phyloP scores from a whole-genome alignment of 495 filamentous ascomycete species.

The Aspergillus sparsus region DNA sequence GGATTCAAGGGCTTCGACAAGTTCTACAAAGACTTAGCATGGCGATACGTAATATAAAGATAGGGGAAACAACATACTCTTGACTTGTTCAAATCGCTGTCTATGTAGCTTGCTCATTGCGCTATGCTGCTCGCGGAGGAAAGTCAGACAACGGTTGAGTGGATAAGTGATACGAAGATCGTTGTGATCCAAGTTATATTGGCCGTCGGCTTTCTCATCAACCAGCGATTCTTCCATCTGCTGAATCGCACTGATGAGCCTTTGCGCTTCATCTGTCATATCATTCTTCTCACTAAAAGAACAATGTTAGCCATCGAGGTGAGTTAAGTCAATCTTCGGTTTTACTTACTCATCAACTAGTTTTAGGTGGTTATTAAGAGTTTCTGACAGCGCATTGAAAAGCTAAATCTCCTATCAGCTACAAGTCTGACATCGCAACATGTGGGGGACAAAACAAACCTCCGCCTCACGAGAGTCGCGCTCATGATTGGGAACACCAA shows the following conservation, averaged over 20 bases:
- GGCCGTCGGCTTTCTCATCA: conserved; percentile 63
- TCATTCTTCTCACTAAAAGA: conserved; percentile 75
- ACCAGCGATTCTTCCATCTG: conserved; percentile 93
- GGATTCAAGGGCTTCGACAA: conserved; percentile 88
- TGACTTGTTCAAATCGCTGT: conserved; percentile 91
- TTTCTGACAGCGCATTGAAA: conserved; percentile 83
- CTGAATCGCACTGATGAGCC: conserved; percentile 77
- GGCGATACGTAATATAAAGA: not conserved
- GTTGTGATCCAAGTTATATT: conserved; percentile 61
- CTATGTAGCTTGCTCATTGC: conserved; percentile 77
- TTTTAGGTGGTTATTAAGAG: conserved; percentile 79
- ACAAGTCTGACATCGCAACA: conserved; percentile 6
- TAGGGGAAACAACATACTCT: conserved; percentile 62
- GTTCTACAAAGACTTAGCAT: conserved; percentile 59
- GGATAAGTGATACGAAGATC: conserved; percentile 77
- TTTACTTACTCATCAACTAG: conserved; percentile 64
- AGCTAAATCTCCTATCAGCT: conserved; percentile 54
- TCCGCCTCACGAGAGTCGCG: conserved; percentile 83
- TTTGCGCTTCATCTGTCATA: conserved; percentile 82
- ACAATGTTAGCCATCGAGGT: conserved; percentile 8
- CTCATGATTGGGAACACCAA: conserved; percentile 87
- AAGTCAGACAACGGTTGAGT: conserved; percentile 71
- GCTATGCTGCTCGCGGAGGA: conserved; percentile 80
- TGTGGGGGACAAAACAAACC: conserved; percentile 50
- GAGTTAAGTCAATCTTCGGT: not conserved